Evolutionary conservation across 2,329 filamentous ascomycete genomes (phyloP).

Genomic region (Xylariaceae sp.): DNA sequence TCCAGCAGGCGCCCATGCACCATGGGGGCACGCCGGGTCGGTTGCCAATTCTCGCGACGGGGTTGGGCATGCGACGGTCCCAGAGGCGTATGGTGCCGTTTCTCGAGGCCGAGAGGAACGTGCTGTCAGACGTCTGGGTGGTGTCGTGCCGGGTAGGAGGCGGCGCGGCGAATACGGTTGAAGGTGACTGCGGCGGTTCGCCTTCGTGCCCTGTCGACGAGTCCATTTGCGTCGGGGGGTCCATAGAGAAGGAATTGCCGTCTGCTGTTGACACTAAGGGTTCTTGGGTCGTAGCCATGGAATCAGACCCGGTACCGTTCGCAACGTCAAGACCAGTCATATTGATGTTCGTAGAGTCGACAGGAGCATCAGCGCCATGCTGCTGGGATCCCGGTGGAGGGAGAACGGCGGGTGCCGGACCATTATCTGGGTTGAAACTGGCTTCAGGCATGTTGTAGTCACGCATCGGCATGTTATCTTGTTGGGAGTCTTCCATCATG

Average conservation of each 20-base stretch:
- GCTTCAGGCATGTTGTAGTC: slow-evolving; percentile 51
- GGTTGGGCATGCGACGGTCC: slow-evolving; percentile 79
- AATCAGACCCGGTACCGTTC: slow-evolving; percentile 13
- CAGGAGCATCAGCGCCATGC: slow-evolving; percentile 19
- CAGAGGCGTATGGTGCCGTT: slow-evolving; percentile 91
- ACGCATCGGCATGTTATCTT: slow-evolving; percentile 47
- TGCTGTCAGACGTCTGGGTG: slow-evolving; percentile 72
- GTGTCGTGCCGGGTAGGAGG: slow-evolving; percentile 55
- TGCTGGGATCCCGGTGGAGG: slow-evolving; percentile 28
- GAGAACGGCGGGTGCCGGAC: slow-evolving; percentile 39
- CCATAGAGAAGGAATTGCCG: slow-evolving; percentile 24
- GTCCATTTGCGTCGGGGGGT: slow-evolving; percentile 11
- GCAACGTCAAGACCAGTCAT: slow-evolving; percentile 22
- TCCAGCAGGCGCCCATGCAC: slow-evolving; percentile 98
- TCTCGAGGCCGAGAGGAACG: slow-evolving; percentile 87
- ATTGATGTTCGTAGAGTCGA: slow-evolving; percentile 23
- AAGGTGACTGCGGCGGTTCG: slow-evolving; percentile 43
- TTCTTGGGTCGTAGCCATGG: slow-evolving; percentile 30
- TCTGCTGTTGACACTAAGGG: slow-evolving; percentile 16
- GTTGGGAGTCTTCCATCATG: slow-evolving; percentile 60
- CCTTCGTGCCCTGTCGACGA: slow-evolving; percentile 23
- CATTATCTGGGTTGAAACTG: slow-evolving; percentile 41
- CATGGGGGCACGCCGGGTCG: slow-evolving; percentile 83
- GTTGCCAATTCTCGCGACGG: slow-evolving; percentile 80
- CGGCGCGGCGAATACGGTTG: slow-evolving; percentile 48